Conservation (phyloP, 768 basidiomycete species). For the Mrakia frigida region DNA sequence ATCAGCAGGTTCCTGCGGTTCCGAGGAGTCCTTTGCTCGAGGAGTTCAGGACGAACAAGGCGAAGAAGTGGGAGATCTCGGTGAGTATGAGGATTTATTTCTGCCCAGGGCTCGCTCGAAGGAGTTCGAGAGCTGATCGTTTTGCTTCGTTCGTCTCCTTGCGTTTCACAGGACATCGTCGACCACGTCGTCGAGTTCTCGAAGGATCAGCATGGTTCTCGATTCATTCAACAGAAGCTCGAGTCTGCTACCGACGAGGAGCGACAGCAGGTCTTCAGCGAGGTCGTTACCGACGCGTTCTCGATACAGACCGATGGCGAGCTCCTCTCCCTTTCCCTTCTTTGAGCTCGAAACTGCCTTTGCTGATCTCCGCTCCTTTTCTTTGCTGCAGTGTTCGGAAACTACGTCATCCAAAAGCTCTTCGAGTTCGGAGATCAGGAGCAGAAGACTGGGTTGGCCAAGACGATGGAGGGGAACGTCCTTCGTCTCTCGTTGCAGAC, state of each 20-base stretch:
- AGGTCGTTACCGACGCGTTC: conserved; percentile 55
- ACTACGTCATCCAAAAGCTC: conserved; percentile 91
- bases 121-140: conserved; percentile 59
- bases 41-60: conserved; percentile 75
- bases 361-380: background rate
- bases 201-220: conserved; percentile 93
- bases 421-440: conserved; percentile 75
- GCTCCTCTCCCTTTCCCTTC: background rate
- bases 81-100: conserved; percentile 48
- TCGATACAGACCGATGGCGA: conserved; percentile 28
- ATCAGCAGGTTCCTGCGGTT: background rate
- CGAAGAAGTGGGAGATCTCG: conserved; percentile 72
- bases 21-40: conserved; percentile 50
- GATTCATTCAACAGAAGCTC: conserved; percentile 88
- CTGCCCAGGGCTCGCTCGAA: conserved; percentile 49
- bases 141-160: background rate
- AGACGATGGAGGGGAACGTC: conserved; percentile 70
- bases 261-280: conserved; percentile 72
- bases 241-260: conserved; percentile 72
- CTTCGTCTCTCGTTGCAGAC: conserved; percentile 75
- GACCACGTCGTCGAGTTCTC: conserved; percentile 87
- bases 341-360: background rate
- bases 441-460: conserved; percentile 66
- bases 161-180: conserved; percentile 68
- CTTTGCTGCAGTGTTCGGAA: conserved; percentile 58